Base-by-base conservation (phyloP, 768 basidiomycete genomes). In the Podaxis sp. region DNA sequence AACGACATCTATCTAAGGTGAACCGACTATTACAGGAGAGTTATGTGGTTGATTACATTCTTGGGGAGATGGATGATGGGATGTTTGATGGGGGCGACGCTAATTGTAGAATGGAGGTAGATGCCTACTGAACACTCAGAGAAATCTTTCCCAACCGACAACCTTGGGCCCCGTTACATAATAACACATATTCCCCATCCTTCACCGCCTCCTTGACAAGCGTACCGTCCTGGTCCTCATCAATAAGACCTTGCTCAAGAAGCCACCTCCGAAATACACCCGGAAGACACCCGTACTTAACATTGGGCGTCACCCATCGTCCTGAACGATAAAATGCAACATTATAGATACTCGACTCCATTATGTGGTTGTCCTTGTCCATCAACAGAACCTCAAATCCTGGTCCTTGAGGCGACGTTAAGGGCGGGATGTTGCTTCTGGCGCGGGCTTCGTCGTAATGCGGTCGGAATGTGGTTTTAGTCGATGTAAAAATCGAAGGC, bases 1-100 rank as follows among this genome's bases (percentile, higher is more conserved):
- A 96, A 70, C 82, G 97, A 55, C 97, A 99, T 75, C 83, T 95
- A 46, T 75, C 87, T 38, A 79, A 95, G 65, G 82, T 95, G 71
- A 93, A 95, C 61, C 84, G 86, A 69, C 74, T 97, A 58, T 84
- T 97, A 35, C 93, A 97, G 76, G 97, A 98, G 68, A 97, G 93
- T 70, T 98, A 94, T 68, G 87, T 97, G 63, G 84, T 99, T 58
- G 97, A 99, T 71, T 95, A 91, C 64, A 78, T 94, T 59, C 75
- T 94, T 32, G 84, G 83, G 14, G 91, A 94, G 77, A 94, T 94
- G 92, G 92, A 93, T 68, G 88, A 83, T 63, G 89, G 88, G 25
- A 80, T 90, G 73, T 83, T 90, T 57, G 80, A 78, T 64, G 78
- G 71, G 25, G 76, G 74, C 21, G 67, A 72, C 4, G 76, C 78